phyloP scores from a whole-genome alignment of 257 asterid genomes.

The Echites panduratus region DNA sequence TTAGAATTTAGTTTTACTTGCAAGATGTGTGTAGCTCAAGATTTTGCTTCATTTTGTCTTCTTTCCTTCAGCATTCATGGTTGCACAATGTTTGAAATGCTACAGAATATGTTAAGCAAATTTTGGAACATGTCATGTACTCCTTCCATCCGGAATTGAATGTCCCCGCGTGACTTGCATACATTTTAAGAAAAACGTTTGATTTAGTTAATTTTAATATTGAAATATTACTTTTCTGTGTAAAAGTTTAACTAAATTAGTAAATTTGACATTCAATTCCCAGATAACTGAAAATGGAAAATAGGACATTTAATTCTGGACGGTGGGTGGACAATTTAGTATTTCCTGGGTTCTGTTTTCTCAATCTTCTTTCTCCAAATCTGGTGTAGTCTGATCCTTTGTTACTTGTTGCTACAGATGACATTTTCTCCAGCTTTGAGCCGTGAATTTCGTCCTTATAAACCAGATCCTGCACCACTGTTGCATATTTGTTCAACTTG shows the following conservation, averaged over 20 bases:
- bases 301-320: no score
- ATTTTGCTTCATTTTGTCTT: neutral
- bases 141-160: no score
- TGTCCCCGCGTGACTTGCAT: no score
- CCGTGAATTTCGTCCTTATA: conserved; percentile 83
- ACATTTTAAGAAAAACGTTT: no score
- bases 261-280: no score
- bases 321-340: no score
- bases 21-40: neutral
- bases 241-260: no score
- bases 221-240: no score
- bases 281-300: no score
- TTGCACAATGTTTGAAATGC: neutral
- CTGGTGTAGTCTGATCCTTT: neutral
- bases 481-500: conserved; percentile 75
- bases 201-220: no score
- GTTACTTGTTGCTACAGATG: conserved; percentile 37
- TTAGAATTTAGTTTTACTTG: neutral
- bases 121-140: neutral
- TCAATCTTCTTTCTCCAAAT: neutral
- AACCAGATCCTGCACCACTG: conserved; percentile 93
- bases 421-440: conserved; percentile 86
- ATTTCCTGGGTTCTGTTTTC: neutral
- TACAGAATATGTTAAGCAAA: neutral
- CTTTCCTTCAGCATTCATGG: neutral